Evolutionary conservation across 2,329 filamentous ascomycete genomes (phyloP).

Genomic region (Fusarium subglutinans): DNA sequence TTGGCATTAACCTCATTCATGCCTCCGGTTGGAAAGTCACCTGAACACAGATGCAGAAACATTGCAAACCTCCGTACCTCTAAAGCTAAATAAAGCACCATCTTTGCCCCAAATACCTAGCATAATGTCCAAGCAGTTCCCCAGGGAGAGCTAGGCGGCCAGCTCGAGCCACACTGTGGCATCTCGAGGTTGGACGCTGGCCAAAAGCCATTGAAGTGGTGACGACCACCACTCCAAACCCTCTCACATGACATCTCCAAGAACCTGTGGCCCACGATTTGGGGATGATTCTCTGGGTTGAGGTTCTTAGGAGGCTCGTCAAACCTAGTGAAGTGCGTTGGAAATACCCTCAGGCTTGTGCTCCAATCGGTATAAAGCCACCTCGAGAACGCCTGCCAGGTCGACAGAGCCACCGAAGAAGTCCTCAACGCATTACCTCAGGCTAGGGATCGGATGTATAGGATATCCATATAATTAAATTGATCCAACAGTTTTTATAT

Average conservation of each 20-base stretch:
- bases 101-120: background rate
- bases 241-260: background rate
- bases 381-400: background rate
- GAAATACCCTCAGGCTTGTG: background rate
- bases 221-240: background rate
- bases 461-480: background rate
- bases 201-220: background rate
- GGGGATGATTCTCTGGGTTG: background rate
- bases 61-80: background rate
- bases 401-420: background rate
- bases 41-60: background rate
- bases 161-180: background rate
- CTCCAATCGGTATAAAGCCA: background rate
- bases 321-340: background rate
- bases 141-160: background rate
- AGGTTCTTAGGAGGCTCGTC: background rate
- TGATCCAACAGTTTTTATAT: background rate
- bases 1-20: slow-evolving; percentile 6
- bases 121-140: background rate
- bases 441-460: background rate
- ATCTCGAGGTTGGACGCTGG: background rate
- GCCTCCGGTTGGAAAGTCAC: background rate
- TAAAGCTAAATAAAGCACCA: background rate
- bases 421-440: background rate
- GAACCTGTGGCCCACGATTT: background rate